phyloP scores from a whole-genome alignment of 441 rosid species.

The Gossypium gossypioides region DNA sequence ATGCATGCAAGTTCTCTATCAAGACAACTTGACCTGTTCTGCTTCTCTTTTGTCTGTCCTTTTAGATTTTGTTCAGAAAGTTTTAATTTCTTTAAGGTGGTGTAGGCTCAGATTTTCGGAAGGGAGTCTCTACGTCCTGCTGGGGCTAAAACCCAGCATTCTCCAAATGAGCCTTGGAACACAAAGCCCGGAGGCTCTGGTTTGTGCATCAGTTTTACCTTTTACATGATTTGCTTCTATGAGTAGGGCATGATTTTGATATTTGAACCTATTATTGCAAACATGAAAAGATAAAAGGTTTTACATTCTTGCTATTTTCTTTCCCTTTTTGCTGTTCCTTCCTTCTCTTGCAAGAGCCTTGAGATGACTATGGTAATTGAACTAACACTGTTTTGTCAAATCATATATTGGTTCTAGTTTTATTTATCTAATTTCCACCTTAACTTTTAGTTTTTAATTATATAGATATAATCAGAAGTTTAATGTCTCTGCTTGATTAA shows the following conservation, averaged over 20 bases:
- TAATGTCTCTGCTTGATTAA: neutral
- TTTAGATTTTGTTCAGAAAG: neutral
- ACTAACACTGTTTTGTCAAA: neutral
- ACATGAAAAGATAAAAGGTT: neutral
- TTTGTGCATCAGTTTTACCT: conserved; percentile 6
- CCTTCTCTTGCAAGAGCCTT: neutral
- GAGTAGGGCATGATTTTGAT: neutral
- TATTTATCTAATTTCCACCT: too few relatives aligned
- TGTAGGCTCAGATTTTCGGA: conserved; percentile 35
- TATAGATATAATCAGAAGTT: neutral
- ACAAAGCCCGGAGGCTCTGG: conserved; percentile 26
- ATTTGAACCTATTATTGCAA: neutral
- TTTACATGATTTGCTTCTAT: neutral
- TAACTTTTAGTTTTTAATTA: too few relatives aligned
- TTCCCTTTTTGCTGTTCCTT: too few relatives aligned
- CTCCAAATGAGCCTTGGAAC: conserved; percentile 31
- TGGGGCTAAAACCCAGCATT: conserved; percentile 30
- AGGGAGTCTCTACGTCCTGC: conserved; percentile 43
- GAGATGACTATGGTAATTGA: neutral
- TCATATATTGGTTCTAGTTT: neutral
- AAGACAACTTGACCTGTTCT: neutral
- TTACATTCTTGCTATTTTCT: neutral
- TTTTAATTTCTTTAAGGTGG: neutral
- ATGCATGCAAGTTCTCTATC: neutral
- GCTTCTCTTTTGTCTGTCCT: neutral